phyloP scores from a whole-genome alignment of 805 yeast species.

The Saturnispora zaruensis region DNA sequence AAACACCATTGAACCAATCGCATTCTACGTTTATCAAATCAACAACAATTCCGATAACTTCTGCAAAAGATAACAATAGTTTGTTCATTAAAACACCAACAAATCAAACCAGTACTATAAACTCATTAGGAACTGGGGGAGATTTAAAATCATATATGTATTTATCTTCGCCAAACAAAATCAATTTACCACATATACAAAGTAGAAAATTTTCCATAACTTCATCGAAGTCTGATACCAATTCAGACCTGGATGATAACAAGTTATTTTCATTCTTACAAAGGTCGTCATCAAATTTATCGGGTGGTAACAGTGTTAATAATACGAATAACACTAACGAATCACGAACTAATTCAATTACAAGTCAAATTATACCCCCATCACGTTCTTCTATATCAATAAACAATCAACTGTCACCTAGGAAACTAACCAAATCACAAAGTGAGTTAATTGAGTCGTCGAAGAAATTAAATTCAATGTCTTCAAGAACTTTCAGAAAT shows the following conservation, averaged over 20 bases:
- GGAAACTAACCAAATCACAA: neutral
- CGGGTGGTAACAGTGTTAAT: neutral
- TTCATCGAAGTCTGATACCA: conserved; percentile 12
- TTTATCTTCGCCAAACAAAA: conserved; percentile 10
- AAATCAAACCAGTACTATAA: conserved; percentile 1
- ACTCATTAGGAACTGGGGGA: neutral
- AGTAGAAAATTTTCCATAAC: conserved; percentile 18
- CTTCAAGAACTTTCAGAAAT: conserved; percentile 26
- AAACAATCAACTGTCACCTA: neutral
- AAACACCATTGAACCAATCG: conserved; percentile 16
- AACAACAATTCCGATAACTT: neutral
- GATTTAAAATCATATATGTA: neutral
- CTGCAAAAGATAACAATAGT: neutral
- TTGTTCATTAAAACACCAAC: neutral
- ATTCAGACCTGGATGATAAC: neutral
- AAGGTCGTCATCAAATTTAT: neutral
- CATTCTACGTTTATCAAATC: neutral
- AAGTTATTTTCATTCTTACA: neutral
- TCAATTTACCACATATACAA: conserved; percentile 16
- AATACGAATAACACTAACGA: conserved; percentile 4
- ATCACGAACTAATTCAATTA: conserved; percentile 10
- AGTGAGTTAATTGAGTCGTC: neutral
- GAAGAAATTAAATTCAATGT: conserved; percentile 25
- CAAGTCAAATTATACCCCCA: neutral
- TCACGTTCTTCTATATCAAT: neutral